Evolutionary conservation across 2,329 filamentous ascomycete genomes (phyloP).

Genomic region (Cordyceps fumosorosea): DNA sequence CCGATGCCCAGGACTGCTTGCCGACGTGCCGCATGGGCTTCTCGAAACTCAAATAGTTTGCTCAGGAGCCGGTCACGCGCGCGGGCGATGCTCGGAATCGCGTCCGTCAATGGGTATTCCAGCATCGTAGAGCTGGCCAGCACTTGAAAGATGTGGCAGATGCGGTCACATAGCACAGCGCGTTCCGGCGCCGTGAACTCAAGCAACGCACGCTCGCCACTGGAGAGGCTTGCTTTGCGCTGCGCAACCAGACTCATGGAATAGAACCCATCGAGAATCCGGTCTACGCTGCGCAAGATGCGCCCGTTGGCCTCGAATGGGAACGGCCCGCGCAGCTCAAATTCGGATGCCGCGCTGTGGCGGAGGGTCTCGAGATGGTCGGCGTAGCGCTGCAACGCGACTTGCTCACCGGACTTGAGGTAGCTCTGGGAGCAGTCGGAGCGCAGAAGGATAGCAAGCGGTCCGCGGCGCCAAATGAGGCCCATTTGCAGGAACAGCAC

Average conservation of each 20-base stretch:
- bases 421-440: conserved; percentile 55
- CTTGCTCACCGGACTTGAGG: conserved; percentile 77
- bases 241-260: conserved; percentile 85
- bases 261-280: conserved; percentile 82
- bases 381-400: conserved; percentile 69
- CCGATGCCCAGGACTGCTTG: background rate
- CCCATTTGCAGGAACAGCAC: conserved; percentile 86
- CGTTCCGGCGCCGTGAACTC: conserved; percentile 72
- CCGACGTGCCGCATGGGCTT: conserved; percentile 39
- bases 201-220: conserved; percentile 71
- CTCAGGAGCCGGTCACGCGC: conserved; percentile 71
- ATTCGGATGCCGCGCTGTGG: conserved; percentile 65
- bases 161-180: conserved; percentile 69
- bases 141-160: conserved; percentile 75
- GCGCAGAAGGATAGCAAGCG: conserved; percentile 65
- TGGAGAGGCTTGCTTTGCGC: conserved; percentile 64
- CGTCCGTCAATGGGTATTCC: conserved; percentile 80
- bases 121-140: conserved; percentile 83
- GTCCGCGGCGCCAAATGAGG: conserved; percentile 86
- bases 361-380: conserved; percentile 64
- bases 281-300: conserved; percentile 68
- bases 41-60: conserved; percentile 76
- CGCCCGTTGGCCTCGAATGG: conserved; percentile 60
- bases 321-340: conserved; percentile 77
- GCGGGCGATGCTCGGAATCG: conserved; percentile 69